Percentiles rank a stretch among this genome's conserved stretches.
Conservation (phyloP, 371 early-diverging fungal genomes). For the Chytridiales sp. region DNA sequence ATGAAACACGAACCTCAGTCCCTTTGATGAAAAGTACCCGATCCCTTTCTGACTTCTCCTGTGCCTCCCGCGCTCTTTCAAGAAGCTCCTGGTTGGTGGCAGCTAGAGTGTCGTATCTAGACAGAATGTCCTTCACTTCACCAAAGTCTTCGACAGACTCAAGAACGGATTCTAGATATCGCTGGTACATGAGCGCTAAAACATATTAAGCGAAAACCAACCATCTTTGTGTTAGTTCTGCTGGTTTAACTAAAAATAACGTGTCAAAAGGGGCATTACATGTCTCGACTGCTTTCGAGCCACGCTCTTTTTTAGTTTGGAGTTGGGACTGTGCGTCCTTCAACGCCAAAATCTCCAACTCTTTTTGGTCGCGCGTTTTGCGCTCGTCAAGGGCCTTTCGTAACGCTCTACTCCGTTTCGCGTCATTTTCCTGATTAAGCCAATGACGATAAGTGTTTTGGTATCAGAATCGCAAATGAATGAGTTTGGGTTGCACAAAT, state of each 20-base stretch:
- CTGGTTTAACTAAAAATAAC: too few relatives aligned
- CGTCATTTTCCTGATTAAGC: slow-evolving; percentile 53
- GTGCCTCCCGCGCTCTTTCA: slow-evolving; percentile 49
- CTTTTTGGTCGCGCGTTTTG: slow-evolving; percentile 49
- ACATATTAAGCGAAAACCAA: neutral
- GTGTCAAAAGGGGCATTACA: too few relatives aligned
- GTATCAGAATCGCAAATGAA: neutral
- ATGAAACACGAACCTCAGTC: slow-evolving; percentile 38
- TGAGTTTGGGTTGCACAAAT: neutral
- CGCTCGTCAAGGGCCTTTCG: slow-evolving; percentile 57
- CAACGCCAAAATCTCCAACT: slow-evolving; percentile 41
- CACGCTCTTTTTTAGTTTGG: slow-evolving; percentile 33
- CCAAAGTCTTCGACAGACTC: slow-evolving; percentile 51
- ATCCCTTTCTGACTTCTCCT: slow-evolving; percentile 48
- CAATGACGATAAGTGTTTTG: slow-evolving; percentile 6
- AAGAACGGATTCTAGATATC: slow-evolving; percentile 51
- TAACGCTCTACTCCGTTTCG: slow-evolving; percentile 52
- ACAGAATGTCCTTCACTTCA: slow-evolving; percentile 56
- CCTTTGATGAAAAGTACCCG: slow-evolving; percentile 37
- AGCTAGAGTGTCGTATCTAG: slow-evolving; percentile 53
- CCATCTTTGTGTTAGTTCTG: neutral
- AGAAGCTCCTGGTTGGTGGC: slow-evolving; percentile 56
- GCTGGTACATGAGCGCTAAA: slow-evolving; percentile 50
- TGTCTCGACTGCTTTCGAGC: slow-evolving; percentile 43
- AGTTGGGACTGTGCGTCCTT: slow-evolving; percentile 35